Evolutionary conservation across 345 rosid genomes (phyloP).

Genomic region (Gossypium bickii): DNA sequence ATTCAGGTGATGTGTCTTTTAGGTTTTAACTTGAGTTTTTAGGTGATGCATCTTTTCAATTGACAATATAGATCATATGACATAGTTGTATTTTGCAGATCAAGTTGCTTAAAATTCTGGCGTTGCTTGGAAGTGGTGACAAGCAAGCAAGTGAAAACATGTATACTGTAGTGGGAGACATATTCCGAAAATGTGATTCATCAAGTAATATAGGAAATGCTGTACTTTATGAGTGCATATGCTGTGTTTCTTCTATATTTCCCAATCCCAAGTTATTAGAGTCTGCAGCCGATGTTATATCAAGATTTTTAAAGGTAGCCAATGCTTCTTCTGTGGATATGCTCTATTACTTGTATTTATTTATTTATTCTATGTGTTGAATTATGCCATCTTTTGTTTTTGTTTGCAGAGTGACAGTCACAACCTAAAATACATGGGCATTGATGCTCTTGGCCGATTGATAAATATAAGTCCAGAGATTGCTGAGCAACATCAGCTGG

Average conservation of each 20-base stretch:
- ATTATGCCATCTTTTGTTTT: conserved; percentile 16
- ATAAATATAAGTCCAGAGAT: conserved; percentile 88
- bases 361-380: background rate
- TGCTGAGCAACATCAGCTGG: conserved; percentile 97
- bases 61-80: conserved; percentile 8
- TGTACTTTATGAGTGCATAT: conserved; percentile 76
- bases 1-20: conserved; percentile 58
- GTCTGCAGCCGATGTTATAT: conserved; percentile 80
- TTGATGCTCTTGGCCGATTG: conserved; percentile 90
- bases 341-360: too few relatives aligned
- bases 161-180: conserved; percentile 90
- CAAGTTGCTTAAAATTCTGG: conserved; percentile 85
- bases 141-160: conserved; percentile 88
- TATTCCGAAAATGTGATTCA: conserved; percentile 83
- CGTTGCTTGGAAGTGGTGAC: conserved; percentile 93
- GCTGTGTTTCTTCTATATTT: conserved; percentile 83
- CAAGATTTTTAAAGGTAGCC: conserved; percentile 79
- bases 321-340: background rate
- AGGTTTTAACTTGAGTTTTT: background rate
- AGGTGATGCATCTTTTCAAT: background rate
- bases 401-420: conserved; percentile 88
- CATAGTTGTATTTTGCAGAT: conserved; percentile 47
- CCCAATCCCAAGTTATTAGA: conserved; percentile 80
- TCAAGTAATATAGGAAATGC: conserved; percentile 93
- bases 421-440: conserved; percentile 93